Evolutionary conservation across 805 yeast species (phyloP), one percentile per base, ranked within the genome.

Genomic region (Starmerella scarabaei): DNA sequence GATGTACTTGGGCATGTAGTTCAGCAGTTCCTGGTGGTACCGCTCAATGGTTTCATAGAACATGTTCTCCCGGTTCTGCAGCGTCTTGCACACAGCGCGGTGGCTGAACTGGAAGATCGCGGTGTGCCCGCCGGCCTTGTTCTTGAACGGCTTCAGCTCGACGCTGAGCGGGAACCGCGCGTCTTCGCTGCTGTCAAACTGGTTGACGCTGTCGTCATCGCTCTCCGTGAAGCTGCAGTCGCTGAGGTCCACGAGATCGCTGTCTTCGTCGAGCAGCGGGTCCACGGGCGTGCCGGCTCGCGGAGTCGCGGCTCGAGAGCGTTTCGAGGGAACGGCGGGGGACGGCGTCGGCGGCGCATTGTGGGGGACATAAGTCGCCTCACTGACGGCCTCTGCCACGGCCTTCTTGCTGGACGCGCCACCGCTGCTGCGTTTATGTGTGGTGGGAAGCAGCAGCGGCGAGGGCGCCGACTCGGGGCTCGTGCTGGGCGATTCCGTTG

Each of bases 61-160:
- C 45, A 67, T 62, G 60, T 91, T 83, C 55, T 91, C 99, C 42
- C 94, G 69, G 53, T 82, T 84, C 44, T 85, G 83, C 44, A 93
- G 65, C 1, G 91, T 91, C 59, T 91, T 91, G 60, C 97, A 91
- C 15, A 91, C 94, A 0, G 96, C 97, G 43, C 82, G 68, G 50
- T 77, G 81, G 4, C 93, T 80, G 56, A 91, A 91, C 48, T 88
- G 72, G 63, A 88, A 91, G 27, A 91, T 85, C 1, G 96, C 96
- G 0, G 96, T 88, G 57, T 91, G 99, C 0, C 99, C 99, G 6
- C 99, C 99, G 18, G 91, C 97, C 55, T 82, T 85, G 56, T 91
- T 85, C 41, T 78, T 77, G 61, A 86, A 88, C 1, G 97, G 97
- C 39, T 82, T 73, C 43, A 88, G 62, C 57, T 88, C 96, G 1